Evolutionary conservation across 352 stramenopile species (phyloP), one percentile per base, ranked within the genome.

Genomic region (Blastocystis sp.): DNA sequence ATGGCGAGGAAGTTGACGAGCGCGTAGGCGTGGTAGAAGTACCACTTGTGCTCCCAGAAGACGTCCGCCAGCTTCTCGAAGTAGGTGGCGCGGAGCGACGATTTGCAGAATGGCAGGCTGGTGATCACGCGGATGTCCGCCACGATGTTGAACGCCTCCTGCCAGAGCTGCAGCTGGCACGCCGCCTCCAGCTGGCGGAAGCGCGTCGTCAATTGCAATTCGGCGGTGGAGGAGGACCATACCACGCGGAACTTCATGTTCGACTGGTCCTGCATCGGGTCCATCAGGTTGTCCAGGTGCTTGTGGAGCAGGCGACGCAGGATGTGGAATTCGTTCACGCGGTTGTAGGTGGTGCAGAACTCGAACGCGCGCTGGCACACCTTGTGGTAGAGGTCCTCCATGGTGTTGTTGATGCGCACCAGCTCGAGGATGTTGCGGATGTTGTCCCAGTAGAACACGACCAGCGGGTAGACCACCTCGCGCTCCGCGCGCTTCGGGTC

Each of bases 381-480:
- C 19, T 19, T 38, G 38, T 84, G 74, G 59, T 84, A 84, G 5
- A 84, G 43, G 10, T 71, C 74, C 21, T 84, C 74, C 62, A 84
- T 71, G n/a, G 74, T 67, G 43, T 71, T 84, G 2, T 84, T 84
- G 38, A 71, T 38, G 40, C 64, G 62, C 62, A 84, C n/a, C 28
- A 71, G 17, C 19, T 84, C 74, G 5, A 84, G 62, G 28, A 84
- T 34, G 38, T 71, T 84, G 2, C 74, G 74, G 19, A 84, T 34
- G 34, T 59, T 56, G 17, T 84, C 74, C 74, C 74, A 84, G 19
- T 84, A 84, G 45, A 66, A 84, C 62, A 65, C 64, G 21, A 84
- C 64, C 40, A 45, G 34, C 17, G 74, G 74, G 40, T 71, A 67
- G 5, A 71, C 59, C 21, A 84, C 21, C 62, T 84, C 74, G 48